These are phyloP conservation scores for Xylaria sp. DNA, from an alignment of 2,329 filamentous ascomycete species.

Conservation along the genomic window DNA sequence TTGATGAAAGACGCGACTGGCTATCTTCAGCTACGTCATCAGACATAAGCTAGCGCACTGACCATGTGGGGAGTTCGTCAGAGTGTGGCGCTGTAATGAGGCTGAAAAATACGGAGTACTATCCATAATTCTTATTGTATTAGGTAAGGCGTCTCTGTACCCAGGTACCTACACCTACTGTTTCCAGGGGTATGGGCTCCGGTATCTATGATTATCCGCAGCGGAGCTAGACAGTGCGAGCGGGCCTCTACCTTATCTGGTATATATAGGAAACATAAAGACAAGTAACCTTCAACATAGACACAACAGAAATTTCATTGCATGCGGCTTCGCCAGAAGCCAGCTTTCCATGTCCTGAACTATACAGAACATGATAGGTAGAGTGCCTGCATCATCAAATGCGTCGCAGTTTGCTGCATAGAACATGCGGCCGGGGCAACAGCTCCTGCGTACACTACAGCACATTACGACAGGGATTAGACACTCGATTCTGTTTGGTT, in stretches of 20 bases:
- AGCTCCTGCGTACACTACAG: conserved; percentile 5
- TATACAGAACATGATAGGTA: not conserved
- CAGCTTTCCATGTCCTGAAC: not conserved
- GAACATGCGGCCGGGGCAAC: conserved; percentile 27
- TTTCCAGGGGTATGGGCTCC: not conserved
- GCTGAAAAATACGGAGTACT: not conserved
- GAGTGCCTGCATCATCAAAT: conserved; percentile 20
- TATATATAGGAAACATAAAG: too few species aligned
- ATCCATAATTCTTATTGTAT: not conserved
- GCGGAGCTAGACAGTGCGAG: too few species aligned
- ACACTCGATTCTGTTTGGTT: conserved; percentile 21
- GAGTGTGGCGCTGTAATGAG: conserved; percentile 6
- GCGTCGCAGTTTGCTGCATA: conserved; percentile 19
- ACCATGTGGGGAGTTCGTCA: not conserved
- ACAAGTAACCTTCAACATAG: too few species aligned
- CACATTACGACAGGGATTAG: conserved; percentile 21
- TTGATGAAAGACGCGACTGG: conserved; percentile 34
- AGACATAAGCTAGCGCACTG: not conserved
- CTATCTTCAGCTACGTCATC: conserved; percentile 34
- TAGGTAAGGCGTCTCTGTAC: not conserved
- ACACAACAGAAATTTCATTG: too few species aligned
- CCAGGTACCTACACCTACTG: too few species aligned
- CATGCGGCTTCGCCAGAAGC: not conserved
- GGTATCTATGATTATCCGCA: not conserved
- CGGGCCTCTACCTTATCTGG: too few species aligned